phyloP scores from a whole-genome alignment of 331 rosid species.

The Saraca asoca region DNA sequence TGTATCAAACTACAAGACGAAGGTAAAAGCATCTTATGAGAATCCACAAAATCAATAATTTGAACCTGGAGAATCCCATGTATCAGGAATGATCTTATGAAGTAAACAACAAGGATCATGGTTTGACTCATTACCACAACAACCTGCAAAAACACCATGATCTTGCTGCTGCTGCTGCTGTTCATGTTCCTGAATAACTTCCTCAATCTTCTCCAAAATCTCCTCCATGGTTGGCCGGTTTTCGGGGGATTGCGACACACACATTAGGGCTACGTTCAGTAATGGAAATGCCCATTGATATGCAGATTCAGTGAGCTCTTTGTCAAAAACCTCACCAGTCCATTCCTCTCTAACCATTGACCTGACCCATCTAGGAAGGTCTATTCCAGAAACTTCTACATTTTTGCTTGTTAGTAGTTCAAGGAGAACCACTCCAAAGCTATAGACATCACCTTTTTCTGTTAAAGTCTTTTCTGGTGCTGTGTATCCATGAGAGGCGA shows the following conservation, averaged over 20 bases:
- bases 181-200: constrained; percentile 41
- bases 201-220: constrained; percentile 58
- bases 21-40: background rate
- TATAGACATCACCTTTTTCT: constrained; percentile 62
- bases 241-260: constrained; percentile 56
- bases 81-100: constrained; percentile 46
- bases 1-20: background rate
- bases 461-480: constrained; percentile 62
- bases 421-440: constrained; percentile 66
- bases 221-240: constrained; percentile 55
- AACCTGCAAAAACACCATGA: constrained; percentile 31
- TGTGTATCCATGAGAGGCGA: constrained; percentile 53
- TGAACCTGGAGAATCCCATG: constrained; percentile 53
- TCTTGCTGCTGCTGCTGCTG: constrained; percentile 6
- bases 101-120: constrained; percentile 42
- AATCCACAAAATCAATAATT: constrained; percentile 36
- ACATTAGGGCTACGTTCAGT: constrained; percentile 59
- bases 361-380: constrained; percentile 76
- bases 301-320: constrained; percentile 50
- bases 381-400: constrained; percentile 54
- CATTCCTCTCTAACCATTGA: constrained; percentile 80
- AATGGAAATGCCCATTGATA: constrained; percentile 62
- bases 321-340: constrained; percentile 85
- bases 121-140: constrained; percentile 35
- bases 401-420: constrained; percentile 68